Evolutionary conservation across 139 green algal species (phyloP).

Genomic region (Desmodesmus armatus): DNA sequence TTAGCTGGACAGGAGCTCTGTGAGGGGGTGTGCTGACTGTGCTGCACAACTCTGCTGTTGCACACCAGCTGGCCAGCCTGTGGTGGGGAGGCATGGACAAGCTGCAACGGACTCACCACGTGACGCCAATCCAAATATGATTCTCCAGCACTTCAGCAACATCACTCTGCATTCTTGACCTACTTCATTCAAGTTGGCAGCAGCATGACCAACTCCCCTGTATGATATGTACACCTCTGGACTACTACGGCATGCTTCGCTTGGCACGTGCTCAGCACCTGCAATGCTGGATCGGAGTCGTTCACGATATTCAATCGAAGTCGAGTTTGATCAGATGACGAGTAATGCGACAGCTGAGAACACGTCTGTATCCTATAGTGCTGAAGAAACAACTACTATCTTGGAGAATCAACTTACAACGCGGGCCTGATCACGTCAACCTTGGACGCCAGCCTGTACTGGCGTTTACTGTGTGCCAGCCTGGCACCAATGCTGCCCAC

Average conservation of each 20-base stretch:
- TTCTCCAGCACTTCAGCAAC: neutral
- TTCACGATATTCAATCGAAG: neutral
- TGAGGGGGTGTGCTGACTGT: neutral
- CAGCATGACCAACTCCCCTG: slow-evolving; percentile 2
- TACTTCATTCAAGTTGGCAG: too few species aligned
- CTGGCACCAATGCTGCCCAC: too few species aligned
- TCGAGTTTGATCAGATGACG: neutral
- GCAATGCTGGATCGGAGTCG: neutral
- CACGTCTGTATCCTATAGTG: too few species aligned
- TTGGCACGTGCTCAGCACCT: neutral
- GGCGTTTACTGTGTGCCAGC: too few species aligned
- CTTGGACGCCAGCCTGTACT: too few species aligned
- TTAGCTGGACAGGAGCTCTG: neutral
- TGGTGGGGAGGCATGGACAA: too few species aligned
- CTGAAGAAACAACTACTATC: too few species aligned
- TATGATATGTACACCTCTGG: slow-evolving; percentile 3
- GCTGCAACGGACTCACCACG: too few species aligned
- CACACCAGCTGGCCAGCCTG: neutral
- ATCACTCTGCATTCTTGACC: too few species aligned
- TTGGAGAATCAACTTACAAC: too few species aligned
- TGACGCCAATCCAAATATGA: slow-evolving; percentile 9
- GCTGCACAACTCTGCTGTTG: neutral
- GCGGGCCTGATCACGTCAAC: too few species aligned
- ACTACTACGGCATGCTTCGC: neutral
- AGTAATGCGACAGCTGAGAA: too few species aligned